These are phyloP conservation scores for Aspergillus avenaceus DNA, from an alignment of 495 filamentous ascomycete genomes.

Conservation along the genomic window DNA sequence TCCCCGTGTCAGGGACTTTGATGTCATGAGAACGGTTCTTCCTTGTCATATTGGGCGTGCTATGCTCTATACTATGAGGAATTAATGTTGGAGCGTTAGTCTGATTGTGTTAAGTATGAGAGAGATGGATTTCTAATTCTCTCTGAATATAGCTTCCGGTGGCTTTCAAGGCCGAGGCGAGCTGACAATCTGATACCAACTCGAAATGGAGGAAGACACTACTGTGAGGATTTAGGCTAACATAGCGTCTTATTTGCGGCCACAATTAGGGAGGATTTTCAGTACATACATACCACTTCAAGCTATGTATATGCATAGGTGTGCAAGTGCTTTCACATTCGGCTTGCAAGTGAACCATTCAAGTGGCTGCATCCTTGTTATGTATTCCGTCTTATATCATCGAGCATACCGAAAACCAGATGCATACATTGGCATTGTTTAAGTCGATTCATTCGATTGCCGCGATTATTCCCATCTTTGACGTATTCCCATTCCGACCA, in stretches of 20 bases:
- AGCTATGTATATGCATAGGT: neutral
- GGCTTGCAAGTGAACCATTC: neutral
- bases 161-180: neutral
- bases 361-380: neutral
- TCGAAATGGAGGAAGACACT: neutral
- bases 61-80: neutral
- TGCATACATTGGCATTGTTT: neutral
- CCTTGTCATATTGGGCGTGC: neutral
- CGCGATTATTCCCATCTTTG: neutral
- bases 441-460: neutral
- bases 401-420: neutral
- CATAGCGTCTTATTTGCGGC: slow-evolving; percentile 1
- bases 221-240: neutral
- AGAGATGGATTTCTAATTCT: neutral
- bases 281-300: neutral
- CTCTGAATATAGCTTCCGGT: neutral
- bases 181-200: neutral
- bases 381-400: neutral
- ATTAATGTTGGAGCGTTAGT: neutral
- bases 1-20: slow-evolving; percentile 7
- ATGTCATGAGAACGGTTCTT: neutral
- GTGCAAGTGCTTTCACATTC: neutral
- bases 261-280: neutral
- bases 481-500: neutral
- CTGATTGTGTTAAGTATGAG: neutral